Evolutionary conservation across 75 land plant species (phyloP).

Genomic region (Pinus albicaulis): DNA sequence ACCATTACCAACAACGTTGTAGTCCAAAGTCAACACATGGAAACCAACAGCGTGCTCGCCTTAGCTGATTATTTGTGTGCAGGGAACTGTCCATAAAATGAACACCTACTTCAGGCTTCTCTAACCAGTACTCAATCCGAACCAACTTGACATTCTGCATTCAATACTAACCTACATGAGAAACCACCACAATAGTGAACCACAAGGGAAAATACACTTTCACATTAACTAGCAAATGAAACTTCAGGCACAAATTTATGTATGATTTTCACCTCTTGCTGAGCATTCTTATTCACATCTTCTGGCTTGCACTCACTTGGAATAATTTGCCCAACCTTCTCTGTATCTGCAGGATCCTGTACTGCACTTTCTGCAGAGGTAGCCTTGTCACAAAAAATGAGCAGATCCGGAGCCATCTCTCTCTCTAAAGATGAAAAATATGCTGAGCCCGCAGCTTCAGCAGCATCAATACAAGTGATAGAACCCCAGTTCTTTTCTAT

Average conservation of each 20-base stretch:
- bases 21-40: conserved; percentile 77
- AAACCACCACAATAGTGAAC: conserved; percentile 21
- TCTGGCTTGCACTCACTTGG: conserved; percentile 17
- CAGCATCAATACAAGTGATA: conserved; percentile 36
- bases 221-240: conserved; percentile 3
- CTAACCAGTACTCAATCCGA: conserved; percentile 83
- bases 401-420: conserved; percentile 70
- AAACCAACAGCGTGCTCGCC: conserved; percentile 98
- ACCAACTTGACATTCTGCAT: conserved; percentile 71
- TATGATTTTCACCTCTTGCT: conserved; percentile 21
- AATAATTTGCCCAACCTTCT: conserved; percentile 1
- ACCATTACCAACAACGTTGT: conserved; percentile 78
- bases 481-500: conserved; percentile 34
- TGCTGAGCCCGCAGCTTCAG: conserved; percentile 66
- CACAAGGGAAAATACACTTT: conserved; percentile 6
- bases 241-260: conserved; percentile 6
- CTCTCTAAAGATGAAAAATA: conserved; percentile 61
- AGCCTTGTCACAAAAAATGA: conserved; percentile 44
- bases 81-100: conserved; percentile 58
- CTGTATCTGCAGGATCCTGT: conserved; percentile 24
- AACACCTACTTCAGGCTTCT: conserved; percentile 65
- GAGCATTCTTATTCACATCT: conserved; percentile 11
- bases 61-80: conserved; percentile 76
- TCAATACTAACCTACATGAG: conserved; percentile 37
- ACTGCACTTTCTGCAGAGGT: conserved; percentile 16